Evolutionary conservation across 192 early-diverging fungal genomes (phyloP), one percentile per base, ranked within the genome.

Genomic region (Endogone sp.): DNA sequence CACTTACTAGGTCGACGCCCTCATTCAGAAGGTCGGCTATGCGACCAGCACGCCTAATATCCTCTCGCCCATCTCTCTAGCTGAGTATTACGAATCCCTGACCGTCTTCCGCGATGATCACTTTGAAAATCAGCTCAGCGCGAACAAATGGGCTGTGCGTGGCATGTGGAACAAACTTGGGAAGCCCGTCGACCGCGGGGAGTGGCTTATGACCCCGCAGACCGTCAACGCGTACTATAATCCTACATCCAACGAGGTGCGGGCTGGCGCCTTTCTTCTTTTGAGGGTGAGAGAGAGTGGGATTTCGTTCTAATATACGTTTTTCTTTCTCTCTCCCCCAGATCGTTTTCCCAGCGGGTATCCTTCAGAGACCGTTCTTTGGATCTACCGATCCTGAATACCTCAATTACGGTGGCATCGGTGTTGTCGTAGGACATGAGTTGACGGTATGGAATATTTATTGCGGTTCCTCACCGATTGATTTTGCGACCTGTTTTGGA

Each of bases 371-470:
- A 13, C 88, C 87, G 23, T 84, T 79, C 63, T 89, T 82, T 44
- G 56, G 66, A 25, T 54, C 44, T 3, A 63, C 69, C 11, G 65
- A 69, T 29, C 87, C 85, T 3, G 75, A 82, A 25, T 89, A 89
- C 58, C 56, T 91, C 9, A 87, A 88, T 56, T 90, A 83, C 71
- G 89, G 88, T 24, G 84, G 74, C 26, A 83, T 89, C 58, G 89
- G 89, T 13, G 54, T 71, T 20, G 80, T 89, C 3, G 78, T 89
- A 25, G 89, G 87, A 2, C 81, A 80, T 63, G 81, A 82, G 25
- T 26, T 82, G 20, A 75, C 75, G 2, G 80, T 82, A 79, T 71
- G 68, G n/a, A 58, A n/a, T n/a, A n/a, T n/a, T n/a, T n/a, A n/a
- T n/a, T n/a, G n/a, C n/a, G n/a, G n/a, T n/a, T n/a, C n/a, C n/a